These are phyloP conservation scores for Cercophora scortea DNA, from an alignment of 495 filamentous ascomycete genomes.

Conservation along the genomic window DNA sequence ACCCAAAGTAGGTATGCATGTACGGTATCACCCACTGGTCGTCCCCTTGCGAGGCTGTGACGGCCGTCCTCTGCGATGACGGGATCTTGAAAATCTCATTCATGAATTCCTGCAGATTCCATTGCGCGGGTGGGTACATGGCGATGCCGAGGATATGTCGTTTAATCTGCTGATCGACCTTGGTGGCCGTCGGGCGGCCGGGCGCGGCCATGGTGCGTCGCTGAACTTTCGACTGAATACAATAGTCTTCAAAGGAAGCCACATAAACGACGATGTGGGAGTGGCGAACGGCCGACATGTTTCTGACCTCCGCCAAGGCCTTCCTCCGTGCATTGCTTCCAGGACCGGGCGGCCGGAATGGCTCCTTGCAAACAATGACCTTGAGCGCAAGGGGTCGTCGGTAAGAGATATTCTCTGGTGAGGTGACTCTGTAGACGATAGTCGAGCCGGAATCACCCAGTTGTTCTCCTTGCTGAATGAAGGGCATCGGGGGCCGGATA, in stretches of 20 bases:
- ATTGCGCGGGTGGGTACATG: constrained; percentile 26
- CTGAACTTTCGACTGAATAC: constrained; percentile 7
- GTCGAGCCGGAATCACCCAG: constrained; percentile 24
- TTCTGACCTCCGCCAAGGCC: constrained; percentile 22
- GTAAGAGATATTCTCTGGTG: constrained; percentile 13
- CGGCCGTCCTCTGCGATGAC: background rate
- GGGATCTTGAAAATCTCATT: constrained; percentile 8
- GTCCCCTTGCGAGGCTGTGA: background rate
- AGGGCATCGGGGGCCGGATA: constrained; percentile 16
- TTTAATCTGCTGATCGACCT: constrained; percentile 16
- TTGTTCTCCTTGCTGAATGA: constrained; percentile 11
- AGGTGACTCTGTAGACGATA: constrained; percentile 20
- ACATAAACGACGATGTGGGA: constrained; percentile 28
- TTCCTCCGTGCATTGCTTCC: constrained; percentile 17
- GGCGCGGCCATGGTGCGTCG: constrained; percentile 3
- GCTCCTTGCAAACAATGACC: constrained; percentile 23
- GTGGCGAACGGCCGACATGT: constrained; percentile 19
- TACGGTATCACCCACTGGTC: constrained; percentile 11
- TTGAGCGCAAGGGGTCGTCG: constrained; percentile 22
- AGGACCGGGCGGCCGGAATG: constrained; percentile 15
- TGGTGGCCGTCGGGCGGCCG: constrained; percentile 1
- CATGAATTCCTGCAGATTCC: constrained; percentile 24
- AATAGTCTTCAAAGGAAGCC: constrained; percentile 25
- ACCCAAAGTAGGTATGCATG: constrained; percentile 26
- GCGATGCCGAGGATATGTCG: constrained; percentile 25